Conservation (phyloP, 2,329 filamentous ascomycete genomes). For the Ambrosiella xylebori region DNA sequence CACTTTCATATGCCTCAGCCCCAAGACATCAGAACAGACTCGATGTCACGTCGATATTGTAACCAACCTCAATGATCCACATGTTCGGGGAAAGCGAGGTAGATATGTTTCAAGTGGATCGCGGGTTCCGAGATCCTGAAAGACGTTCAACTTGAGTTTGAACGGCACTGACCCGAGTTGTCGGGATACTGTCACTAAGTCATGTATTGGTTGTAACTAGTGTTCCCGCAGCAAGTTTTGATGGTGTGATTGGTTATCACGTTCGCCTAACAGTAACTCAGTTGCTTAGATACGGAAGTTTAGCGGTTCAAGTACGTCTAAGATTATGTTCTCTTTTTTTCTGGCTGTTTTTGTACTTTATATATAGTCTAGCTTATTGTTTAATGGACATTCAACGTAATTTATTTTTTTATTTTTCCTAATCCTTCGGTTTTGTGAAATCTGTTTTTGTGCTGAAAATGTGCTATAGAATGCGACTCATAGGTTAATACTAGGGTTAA, state of each 20-base stretch:
- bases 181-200: neutral
- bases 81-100: no score
- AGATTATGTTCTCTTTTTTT: constrained; percentile 3
- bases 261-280: constrained; percentile 11
- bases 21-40: no score
- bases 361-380: neutral
- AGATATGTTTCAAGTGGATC: no score
- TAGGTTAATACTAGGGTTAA: no score
- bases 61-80: no score
- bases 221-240: neutral
- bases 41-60: no score
- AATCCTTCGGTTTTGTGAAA: neutral
- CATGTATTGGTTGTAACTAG: neutral
- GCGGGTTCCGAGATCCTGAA: no score
- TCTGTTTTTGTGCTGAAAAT: no score
- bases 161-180: neutral
- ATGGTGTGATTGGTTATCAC: constrained; percentile 11
- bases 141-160: no score
- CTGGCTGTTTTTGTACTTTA: neutral
- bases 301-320: constrained; percentile 10
- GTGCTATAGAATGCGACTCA: no score
- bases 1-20: no score
- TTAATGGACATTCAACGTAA: neutral
- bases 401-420: neutral
- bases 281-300: constrained; percentile 8